Evolutionary conservation across 345 rosid genomes (phyloP).

Genomic region (Salix arbutifolia): DNA sequence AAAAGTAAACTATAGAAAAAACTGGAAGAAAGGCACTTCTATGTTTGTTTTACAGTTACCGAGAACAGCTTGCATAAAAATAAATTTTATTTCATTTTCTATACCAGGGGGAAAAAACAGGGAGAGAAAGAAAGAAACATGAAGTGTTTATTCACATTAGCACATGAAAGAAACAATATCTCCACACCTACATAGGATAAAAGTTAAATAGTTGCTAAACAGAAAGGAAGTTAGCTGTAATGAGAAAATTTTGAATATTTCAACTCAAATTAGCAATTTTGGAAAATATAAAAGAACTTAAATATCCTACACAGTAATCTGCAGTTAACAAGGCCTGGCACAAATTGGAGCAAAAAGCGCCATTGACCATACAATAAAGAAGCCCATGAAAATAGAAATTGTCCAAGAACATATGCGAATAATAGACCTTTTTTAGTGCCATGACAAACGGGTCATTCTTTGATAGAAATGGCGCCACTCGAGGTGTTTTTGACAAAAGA

Average conservation of each 20-base stretch:
- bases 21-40: neutral
- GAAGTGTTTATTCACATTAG: neutral
- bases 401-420: constrained; percentile 1
- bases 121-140: neutral
- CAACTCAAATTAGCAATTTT: neutral
- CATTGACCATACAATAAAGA: neutral
- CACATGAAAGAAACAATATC: neutral
- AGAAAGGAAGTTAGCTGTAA: neutral
- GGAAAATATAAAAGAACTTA: neutral
- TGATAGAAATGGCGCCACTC: constrained; percentile 87
- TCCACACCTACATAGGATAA: too few relatives aligned
- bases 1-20: neutral
- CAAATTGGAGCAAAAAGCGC: neutral
- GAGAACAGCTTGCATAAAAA: neutral
- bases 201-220: neutral
- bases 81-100: neutral
- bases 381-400: neutral
- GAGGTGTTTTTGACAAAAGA: constrained; percentile 82
- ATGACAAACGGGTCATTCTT: constrained; percentile 79
- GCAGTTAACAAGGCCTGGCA: neutral
- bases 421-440: constrained; percentile 75
- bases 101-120: neutral
- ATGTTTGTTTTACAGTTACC: neutral
- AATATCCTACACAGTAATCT: neutral
- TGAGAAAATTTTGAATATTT: neutral